Base-by-base conservation (phyloP, 2,329 filamentous ascomycete genomes). In the Hypocreales sp. region DNA sequence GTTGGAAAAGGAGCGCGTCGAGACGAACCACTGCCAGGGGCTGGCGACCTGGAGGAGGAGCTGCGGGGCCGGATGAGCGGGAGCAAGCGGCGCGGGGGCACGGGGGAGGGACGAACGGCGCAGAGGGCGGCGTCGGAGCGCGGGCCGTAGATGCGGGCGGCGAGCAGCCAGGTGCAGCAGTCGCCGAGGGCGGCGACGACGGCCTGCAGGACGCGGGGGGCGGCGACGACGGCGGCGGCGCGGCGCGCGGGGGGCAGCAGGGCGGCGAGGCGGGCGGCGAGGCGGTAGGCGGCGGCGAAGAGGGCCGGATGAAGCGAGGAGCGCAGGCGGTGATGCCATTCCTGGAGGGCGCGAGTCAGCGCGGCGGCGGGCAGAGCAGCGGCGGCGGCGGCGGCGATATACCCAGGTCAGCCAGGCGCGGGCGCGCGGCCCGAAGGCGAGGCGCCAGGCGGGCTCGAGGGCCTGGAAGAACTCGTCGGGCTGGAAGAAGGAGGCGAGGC, bases 401-500 rank as follows among this genome's bases (percentile, higher is more conserved):
- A 92, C 87, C 90, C 90, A 98, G 35, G 90, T 98, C 44, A 94
- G 66, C 82, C 87, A 98, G 16, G 87, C 82, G 35, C 80, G 79
- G 50, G 76, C 79, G 10, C 64, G 49, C 3, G 60, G 45, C 14
- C 86, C 86, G 61, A 93, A 94, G 4, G 80, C 79, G 30, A 90
- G 65, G 42, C 75, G 63, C 86, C 87, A 95, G 39, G 90, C 90
- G 28, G 90, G 87, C 57, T 98, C 90, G 24, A 95, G 68, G 2
- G 84, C 79, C 48, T 98, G 90, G 46, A 90, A 98, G 60, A 82
- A 95, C 53, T 98, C 90, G 58, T 98, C 90, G 16, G 90, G 90
- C 53, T 98, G 90, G 57, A 98, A 98, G 51, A 94, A 98, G 13
- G 90, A 95, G 38, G 70, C 63, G 31, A 92, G 61, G 35, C 64